These are phyloP conservation scores for Gypsophila paniculata DNA, from an alignment of 179 eudicot genomes.

Conservation along the genomic window DNA sequence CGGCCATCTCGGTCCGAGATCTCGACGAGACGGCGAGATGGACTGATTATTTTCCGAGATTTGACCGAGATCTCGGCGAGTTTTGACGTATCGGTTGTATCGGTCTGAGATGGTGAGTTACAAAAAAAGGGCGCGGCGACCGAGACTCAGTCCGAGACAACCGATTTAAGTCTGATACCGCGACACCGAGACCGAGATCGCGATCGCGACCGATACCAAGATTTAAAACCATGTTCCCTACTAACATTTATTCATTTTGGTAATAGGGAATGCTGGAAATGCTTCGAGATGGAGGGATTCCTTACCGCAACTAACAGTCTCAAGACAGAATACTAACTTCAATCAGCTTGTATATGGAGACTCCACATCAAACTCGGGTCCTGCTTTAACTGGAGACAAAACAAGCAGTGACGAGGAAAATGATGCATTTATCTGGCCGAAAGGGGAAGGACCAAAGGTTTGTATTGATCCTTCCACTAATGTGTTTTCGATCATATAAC, in stretches of 20 bases:
- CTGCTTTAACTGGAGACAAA: slow-evolving; percentile 29
- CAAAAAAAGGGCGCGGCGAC: too few relatives aligned
- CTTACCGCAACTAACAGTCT: slow-evolving; percentile 50
- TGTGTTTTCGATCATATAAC: slow-evolving; percentile 12
- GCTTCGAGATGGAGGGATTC: slow-evolving; percentile 82
- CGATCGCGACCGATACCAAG: too few relatives aligned
- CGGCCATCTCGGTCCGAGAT: too few relatives aligned
- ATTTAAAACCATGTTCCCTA: too few relatives aligned
- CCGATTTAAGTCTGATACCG: too few relatives aligned
- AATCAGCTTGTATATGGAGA: slow-evolving; percentile 84
- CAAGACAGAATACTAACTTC: slow-evolving; percentile 53
- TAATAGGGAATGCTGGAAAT: slow-evolving; percentile 59
- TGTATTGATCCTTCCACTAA: slow-evolving; percentile 18
- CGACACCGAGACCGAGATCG: too few relatives aligned
- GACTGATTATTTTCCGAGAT: too few relatives aligned
- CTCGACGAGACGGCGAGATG: too few relatives aligned
- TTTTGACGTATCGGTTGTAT: too few relatives aligned
- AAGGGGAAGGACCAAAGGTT: slow-evolving; percentile 82
- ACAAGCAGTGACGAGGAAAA: slow-evolving; percentile 56
- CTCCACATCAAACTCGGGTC: slow-evolving; percentile 25
- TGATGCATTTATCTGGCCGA: slow-evolving; percentile 79
- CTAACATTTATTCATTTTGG: slow-evolving; percentile 22
- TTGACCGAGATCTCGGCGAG: too few relatives aligned
- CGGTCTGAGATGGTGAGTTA: too few relatives aligned
- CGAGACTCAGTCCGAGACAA: too few relatives aligned